These are phyloP conservation scores for Saccharomycopsis sp. DNA, from an alignment of 805 yeast species.

Conservation along the genomic window DNA sequence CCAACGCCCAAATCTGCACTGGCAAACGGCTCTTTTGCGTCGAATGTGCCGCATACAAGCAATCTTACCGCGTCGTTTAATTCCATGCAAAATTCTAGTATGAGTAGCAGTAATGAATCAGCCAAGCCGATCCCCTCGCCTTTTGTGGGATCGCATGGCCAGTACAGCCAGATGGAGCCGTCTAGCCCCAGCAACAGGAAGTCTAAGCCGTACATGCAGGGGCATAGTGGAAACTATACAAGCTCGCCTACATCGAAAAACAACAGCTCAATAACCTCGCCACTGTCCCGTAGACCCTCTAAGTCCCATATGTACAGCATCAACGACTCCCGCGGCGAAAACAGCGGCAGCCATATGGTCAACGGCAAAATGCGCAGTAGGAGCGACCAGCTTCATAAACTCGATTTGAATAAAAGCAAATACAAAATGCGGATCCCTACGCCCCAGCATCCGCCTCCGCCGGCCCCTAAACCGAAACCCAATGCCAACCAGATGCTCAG, in stretches of 20 bases:
- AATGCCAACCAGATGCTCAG: background rate
- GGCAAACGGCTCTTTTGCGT: background rate
- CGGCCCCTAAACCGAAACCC: constrained; percentile 1
- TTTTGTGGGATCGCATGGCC: constrained; percentile 6
- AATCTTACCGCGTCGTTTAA: background rate
- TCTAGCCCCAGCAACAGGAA: background rate
- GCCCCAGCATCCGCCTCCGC: background rate
- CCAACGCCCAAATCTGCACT: constrained; percentile 11
- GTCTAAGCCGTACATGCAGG: constrained; percentile 3
- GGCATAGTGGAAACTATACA: background rate
- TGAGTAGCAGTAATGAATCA: background rate
- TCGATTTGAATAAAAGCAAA: constrained; percentile 1
- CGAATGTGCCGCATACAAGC: background rate
- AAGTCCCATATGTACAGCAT: background rate
- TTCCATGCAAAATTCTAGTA: background rate
- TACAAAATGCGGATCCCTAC: constrained; percentile 1
- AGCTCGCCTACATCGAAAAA: background rate
- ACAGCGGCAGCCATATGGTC: background rate
- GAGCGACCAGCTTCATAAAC: background rate
- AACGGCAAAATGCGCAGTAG: background rate
- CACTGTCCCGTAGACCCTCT: background rate
- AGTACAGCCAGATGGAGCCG: background rate
- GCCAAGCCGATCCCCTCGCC: constrained; percentile 16
- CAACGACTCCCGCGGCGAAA: background rate
- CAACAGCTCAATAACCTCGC: background rate